Base-by-base conservation (phyloP, 805 yeast genomes). In the Sungouiella thailandica region DNA sequence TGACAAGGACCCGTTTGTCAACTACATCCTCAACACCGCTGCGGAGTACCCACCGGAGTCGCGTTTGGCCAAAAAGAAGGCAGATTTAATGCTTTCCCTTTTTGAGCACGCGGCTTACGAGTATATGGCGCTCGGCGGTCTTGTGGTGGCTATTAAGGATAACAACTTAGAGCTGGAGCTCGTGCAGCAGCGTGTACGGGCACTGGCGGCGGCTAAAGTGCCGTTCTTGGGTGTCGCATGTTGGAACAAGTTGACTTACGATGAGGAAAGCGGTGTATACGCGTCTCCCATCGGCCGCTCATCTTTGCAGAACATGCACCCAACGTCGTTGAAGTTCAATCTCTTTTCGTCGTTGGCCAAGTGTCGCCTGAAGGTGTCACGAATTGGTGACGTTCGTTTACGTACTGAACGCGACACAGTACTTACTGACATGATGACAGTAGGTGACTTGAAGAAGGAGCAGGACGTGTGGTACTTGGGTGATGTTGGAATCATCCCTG, bases 401-500 rank as follows among this genome's bases (percentile, higher is more conserved):
- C 64, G 58, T 22, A 55, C 65, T 22, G 68, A 65, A 34, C 64
- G 75, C 40, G 52, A 58, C 29, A 62, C 63, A 13, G 70, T 70
- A 11, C 53, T 77, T 32, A 34, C 35, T 15, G 27, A 24, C 18
- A 44, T 46, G 50, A 23, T 44, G 24, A 15, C 41, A 8, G 42
- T 41, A 25, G 65, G 67, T 16, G 62, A 63, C 4, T 47, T 60
- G 41, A 52, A 56, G 32, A 58, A 60, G 12, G 55, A 52, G 30
- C 56, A 54, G 28, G 50, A 60, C 27, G 55, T 74, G 33, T 77
- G 82, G 81, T 77, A 77, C 50, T 60, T 77, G 41, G 65, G 72
- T 29, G 81, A 77, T 50, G 62, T 77, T 34, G 81, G 81, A 26
- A 74, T 78, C 16, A 58, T 72, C 28, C 78, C 80, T 6, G 52